Percentiles rank a stretch among this genome's conserved stretches.
These are phyloP conservation scores for Suillus brevipes DNA, from an alignment of 768 basidiomycete genomes.

Conservation along the genomic window DNA sequence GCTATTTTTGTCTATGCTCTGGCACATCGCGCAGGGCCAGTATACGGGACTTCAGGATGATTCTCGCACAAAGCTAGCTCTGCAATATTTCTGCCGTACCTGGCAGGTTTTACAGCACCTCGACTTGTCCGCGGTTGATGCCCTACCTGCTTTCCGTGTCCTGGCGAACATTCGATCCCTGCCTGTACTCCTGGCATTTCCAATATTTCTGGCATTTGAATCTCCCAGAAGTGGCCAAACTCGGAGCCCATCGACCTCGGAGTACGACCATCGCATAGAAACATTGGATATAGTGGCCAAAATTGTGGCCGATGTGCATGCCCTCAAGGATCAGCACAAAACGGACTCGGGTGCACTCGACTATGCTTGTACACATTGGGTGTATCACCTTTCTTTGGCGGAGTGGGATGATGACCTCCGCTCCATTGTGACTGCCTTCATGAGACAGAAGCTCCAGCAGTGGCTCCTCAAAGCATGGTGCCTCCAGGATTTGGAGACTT, in stretches of 20 bases:
- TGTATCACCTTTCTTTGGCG: background rate
- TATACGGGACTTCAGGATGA: background rate
- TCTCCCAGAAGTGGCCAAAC: too few species aligned
- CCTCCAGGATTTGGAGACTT: background rate
- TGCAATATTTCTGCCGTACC: background rate
- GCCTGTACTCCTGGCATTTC: background rate
- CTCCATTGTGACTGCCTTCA: background rate
- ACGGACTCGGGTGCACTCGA: background rate
- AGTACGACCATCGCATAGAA: background rate
- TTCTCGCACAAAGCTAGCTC: background rate
- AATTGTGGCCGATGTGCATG: background rate
- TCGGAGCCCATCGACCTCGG: background rate
- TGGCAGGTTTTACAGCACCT: slow-evolving; percentile 1
- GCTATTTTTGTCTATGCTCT: background rate
- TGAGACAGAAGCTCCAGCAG: background rate
- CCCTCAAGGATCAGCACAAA: background rate
- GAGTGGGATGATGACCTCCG: background rate
- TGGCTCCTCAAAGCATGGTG: slow-evolving; percentile 1
- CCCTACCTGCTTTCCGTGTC: background rate
- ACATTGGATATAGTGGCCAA: background rate
- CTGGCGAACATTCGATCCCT: background rate
- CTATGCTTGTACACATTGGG: slow-evolving; percentile 1
- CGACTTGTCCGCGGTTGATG: background rate
- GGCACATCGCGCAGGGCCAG: background rate
- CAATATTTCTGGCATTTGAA: slow-evolving; percentile 3